A percentile compares a stretch with the other conserved stretches of the same genome.
Conservation (phyloP, 495 filamentous ascomycete species). For the Apiosordaria backusii region DNA sequence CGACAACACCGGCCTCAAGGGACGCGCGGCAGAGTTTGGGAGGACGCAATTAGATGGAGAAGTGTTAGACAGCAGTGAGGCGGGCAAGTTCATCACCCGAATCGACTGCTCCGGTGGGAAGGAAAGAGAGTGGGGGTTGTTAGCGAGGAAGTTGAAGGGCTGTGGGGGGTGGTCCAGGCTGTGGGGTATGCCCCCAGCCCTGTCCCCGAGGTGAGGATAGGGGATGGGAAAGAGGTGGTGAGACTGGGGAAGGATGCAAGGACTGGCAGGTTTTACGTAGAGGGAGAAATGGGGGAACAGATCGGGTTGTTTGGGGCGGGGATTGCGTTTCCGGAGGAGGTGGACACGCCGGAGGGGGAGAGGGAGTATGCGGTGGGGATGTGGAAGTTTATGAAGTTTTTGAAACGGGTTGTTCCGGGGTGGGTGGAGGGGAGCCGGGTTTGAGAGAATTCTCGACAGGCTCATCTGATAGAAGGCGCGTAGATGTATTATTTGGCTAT, state of each 20-base stretch:
- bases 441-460: not conserved
- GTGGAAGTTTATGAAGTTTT: constrained; percentile 26
- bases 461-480: not conserved
- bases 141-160: constrained; percentile 10
- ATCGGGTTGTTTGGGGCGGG: constrained; percentile 27
- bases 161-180: constrained; percentile 21
- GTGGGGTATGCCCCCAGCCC: constrained; percentile 14
- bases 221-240: not conserved
- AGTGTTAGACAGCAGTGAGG: constrained; percentile 41
- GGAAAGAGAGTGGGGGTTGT: constrained; percentile 7
- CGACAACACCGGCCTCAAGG: constrained; percentile 36
- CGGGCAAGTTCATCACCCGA: constrained; percentile 46
- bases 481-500: not conserved
- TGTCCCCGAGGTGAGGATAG: constrained; percentile 5
- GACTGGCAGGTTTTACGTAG: constrained; percentile 14
- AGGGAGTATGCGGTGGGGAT: constrained; percentile 22
- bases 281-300: not conserved
- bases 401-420: constrained; percentile 20
- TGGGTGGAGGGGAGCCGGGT: constrained; percentile 16
- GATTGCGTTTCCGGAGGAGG: constrained; percentile 25
- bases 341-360: constrained; percentile 10
- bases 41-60: constrained; percentile 29
- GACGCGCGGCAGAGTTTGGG: constrained; percentile 18
- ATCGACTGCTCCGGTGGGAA: constrained; percentile 5
- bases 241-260: constrained; percentile 11